Evolutionary conservation across 192 early-diverging fungal species (phyloP).

Genomic region (Jimgerdemannia flammicorona): DNA sequence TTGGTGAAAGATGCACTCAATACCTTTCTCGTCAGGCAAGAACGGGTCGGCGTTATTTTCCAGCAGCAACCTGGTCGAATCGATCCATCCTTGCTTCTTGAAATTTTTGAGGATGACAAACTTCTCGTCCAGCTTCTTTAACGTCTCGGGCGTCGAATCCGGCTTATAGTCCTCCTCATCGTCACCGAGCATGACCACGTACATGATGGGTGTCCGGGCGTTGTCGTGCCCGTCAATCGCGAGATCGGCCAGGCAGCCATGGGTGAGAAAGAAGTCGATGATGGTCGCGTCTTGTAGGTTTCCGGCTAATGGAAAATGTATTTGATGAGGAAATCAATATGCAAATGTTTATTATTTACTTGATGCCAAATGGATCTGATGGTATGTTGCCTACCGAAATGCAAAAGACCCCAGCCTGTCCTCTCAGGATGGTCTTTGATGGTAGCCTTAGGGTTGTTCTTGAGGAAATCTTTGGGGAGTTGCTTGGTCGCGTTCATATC

Average conservation of each 20-base stretch:
- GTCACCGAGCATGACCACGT: slow-evolving; percentile 3
- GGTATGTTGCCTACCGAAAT: slow-evolving; percentile 15
- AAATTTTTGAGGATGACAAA: slow-evolving; percentile 14
- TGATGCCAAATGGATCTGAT: not conserved
- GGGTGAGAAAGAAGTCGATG: slow-evolving; percentile 15
- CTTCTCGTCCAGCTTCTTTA: slow-evolving; percentile 7
- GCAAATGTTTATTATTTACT: not conserved
- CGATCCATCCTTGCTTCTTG: slow-evolving; percentile 3
- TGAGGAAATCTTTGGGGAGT: slow-evolving; percentile 17
- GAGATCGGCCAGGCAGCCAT: slow-evolving; percentile 19
- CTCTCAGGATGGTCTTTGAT: slow-evolving; percentile 11
- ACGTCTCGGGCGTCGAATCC: not conserved
- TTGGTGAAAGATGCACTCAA: not conserved
- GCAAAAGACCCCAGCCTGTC: slow-evolving; percentile 21
- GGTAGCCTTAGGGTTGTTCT: slow-evolving; percentile 22
- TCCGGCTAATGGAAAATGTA: slow-evolving; percentile 10
- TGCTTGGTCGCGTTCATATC: slow-evolving; percentile 10
- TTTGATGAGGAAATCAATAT: not conserved
- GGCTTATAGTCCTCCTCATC: slow-evolving; percentile 3
- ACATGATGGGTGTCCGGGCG: slow-evolving; percentile 12
- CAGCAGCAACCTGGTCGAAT: not conserved
- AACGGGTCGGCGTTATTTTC: slow-evolving; percentile 14
- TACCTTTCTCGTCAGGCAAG: slow-evolving; percentile 2
- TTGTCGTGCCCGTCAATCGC: not conserved
- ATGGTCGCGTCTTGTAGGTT: slow-evolving; percentile 14